Percentiles rank a stretch among this genome's conserved stretches.
phyloP scores from a whole-genome alignment of 257 asterid species.

The Henckelia pumila region DNA sequence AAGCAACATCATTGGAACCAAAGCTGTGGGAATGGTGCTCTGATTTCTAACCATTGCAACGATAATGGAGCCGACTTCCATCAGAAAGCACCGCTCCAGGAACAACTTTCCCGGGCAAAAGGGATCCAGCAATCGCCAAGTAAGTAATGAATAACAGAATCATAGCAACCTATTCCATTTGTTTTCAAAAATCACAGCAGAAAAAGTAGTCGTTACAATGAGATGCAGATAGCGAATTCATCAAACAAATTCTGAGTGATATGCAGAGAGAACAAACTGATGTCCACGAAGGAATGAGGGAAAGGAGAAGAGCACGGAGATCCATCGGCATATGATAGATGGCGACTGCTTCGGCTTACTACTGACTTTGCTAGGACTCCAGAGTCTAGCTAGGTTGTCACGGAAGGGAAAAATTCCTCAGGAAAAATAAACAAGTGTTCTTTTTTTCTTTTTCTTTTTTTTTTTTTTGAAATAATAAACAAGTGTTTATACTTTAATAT shows the following conservation, averaged over 20 bases:
- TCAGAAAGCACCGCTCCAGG: conserved; percentile 73
- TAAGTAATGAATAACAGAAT: conserved; percentile 57
- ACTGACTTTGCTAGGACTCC: background rate
- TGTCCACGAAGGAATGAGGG: conserved; percentile 63
- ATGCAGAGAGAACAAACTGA: conserved; percentile 49
- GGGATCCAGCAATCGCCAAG: conserved; percentile 73
- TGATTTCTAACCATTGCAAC: conserved; percentile 11
- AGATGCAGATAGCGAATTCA: background rate
- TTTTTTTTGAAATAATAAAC: too few relatives aligned
- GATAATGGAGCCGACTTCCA: conserved; percentile 75
- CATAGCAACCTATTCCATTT: conserved; percentile 47
- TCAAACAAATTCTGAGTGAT: background rate
- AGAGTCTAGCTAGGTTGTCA: background rate
- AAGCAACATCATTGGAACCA: conserved; percentile 15
- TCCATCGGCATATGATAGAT: conserved; percentile 46
- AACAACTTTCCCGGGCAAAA: conserved; percentile 70
- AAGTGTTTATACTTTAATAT: too few relatives aligned
- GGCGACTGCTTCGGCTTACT: conserved; percentile 6
- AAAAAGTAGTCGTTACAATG: conserved; percentile 20
- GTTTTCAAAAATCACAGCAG: background rate
- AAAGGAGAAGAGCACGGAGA: conserved; percentile 42
- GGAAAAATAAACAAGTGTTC: too few relatives aligned
- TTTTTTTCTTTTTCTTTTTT: too few relatives aligned
- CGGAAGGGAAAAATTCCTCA: too few relatives aligned
- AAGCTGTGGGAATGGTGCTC: background rate